Evolutionary conservation across 805 yeast genomes (phyloP).

Genomic region (Pichia gijzeniarum): DNA sequence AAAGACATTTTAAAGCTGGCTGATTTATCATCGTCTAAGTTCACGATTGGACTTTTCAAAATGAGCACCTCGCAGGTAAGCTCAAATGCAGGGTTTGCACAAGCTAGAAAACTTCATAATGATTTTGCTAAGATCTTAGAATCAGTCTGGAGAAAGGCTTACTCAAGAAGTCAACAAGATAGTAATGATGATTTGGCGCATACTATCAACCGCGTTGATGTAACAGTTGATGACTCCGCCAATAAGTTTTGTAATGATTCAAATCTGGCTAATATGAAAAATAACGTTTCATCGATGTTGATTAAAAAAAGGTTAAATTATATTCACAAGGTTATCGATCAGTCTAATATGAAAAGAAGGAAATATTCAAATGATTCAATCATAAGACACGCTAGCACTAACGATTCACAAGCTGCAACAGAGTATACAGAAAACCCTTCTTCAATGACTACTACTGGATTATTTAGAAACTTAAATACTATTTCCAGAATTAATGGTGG

Average conservation of each 20-base stretch:
- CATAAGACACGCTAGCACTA: not conserved
- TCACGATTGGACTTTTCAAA: slow-evolving; percentile 11
- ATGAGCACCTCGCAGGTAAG: not conserved
- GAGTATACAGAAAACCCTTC: not conserved
- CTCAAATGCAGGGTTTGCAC: not conserved
- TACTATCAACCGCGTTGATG: not conserved
- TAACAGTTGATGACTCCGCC: not conserved
- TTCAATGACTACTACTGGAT: not conserved
- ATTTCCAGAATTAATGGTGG: not conserved
- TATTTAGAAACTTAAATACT: not conserved
- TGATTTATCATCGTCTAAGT: not conserved
- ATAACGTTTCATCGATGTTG: not conserved
- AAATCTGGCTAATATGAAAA: not conserved
- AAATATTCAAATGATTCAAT: not conserved
- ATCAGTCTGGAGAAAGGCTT: slow-evolving; percentile 5
- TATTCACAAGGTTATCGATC: slow-evolving; percentile 1
- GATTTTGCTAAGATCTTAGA: slow-evolving; percentile 1
- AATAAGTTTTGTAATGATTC: not conserved
- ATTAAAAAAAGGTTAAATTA: slow-evolving; percentile 4
- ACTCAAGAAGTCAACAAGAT: not conserved
- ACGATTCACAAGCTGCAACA: too few species aligned
- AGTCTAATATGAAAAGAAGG: slow-evolving; percentile 1
- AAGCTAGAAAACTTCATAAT: not conserved
- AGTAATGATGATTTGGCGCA: not conserved
- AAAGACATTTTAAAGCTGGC: slow-evolving; percentile 5